These are phyloP conservation scores for Diaporthe amygdali DNA, from an alignment of 2,329 filamentous ascomycete species.

Conservation along the genomic window DNA sequence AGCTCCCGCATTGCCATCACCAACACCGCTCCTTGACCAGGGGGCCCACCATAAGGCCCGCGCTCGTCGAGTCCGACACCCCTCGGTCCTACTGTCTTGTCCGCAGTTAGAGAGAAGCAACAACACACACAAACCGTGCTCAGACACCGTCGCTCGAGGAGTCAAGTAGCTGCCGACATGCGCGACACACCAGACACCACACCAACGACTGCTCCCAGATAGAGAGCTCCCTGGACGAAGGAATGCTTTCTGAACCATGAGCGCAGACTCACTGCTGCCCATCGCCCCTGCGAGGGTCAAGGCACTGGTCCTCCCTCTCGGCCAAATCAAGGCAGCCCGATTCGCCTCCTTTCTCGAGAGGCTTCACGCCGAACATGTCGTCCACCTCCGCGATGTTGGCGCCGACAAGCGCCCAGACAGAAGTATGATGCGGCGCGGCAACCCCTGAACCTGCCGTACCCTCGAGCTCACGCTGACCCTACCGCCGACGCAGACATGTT, in stretches of 20 bases:
- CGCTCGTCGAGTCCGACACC: slow-evolving; percentile 3
- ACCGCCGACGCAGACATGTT: slow-evolving; percentile 75
- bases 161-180: slow-evolving; percentile 7
- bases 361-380: slow-evolving; percentile 78
- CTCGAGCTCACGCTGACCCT: slow-evolving; percentile 18
- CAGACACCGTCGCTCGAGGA: neutral
- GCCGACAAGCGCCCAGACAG: slow-evolving; percentile 84
- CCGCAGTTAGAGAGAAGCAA: neutral
- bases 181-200: neutral
- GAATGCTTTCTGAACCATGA: slow-evolving; percentile 59
- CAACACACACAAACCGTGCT: neutral
- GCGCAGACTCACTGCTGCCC: slow-evolving; percentile 86
- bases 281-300: slow-evolving; percentile 90
- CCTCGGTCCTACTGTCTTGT: neutral
- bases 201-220: slow-evolving; percentile 4
- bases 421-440: slow-evolving; percentile 62
- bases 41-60: slow-evolving; percentile 16
- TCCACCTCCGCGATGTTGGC: slow-evolving; percentile 85
- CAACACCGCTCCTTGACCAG: slow-evolving; percentile 6
- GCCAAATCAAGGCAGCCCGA: slow-evolving; percentile 80
- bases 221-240: slow-evolving; percentile 14
- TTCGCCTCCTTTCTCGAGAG: slow-evolving; percentile 81
- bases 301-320: slow-evolving; percentile 84
- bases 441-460: slow-evolving; percentile 18
- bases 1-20: slow-evolving; percentile 10